These are phyloP conservation scores for Hymenoscyphus fraxineus DNA, from an alignment of 2,329 filamentous ascomycete species.

Conservation along the genomic window DNA sequence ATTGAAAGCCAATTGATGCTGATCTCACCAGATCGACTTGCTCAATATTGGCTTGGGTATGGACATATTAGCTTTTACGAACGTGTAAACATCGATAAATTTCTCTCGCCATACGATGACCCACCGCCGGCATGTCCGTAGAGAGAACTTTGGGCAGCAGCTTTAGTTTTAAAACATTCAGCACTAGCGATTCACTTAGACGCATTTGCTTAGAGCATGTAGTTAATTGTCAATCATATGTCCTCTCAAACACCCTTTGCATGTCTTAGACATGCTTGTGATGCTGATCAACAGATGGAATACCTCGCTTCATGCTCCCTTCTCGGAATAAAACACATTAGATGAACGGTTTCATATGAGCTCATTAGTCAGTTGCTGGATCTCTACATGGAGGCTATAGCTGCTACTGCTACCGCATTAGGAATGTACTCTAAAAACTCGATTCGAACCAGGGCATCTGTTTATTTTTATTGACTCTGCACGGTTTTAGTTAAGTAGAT, in stretches of 20 bases:
- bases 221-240: neutral
- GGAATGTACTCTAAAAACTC: neutral
- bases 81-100: slow-evolving; percentile 55
- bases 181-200: neutral
- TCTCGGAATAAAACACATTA: neutral
- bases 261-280: too few relatives aligned
- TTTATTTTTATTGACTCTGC: neutral
- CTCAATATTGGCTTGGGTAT: slow-evolving; percentile 73
- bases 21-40: slow-evolving; percentile 70
- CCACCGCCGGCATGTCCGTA: slow-evolving; percentile 8
- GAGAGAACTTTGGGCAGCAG: neutral
- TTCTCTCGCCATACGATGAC: slow-evolving; percentile 33
- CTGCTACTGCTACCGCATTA: neutral
- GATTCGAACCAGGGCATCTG: neutral
- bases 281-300: too few relatives aligned
- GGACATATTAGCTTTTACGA: slow-evolving; percentile 59
- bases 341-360: neutral
- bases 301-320: too few relatives aligned
- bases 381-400: neutral
- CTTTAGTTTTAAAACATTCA: neutral
- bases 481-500: too few relatives aligned
- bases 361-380: neutral
- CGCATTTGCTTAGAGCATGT: neutral
- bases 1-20: slow-evolving; percentile 75
- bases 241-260: neutral